A percentile compares a stretch with the other conserved stretches of the same genome.
Evolutionary conservation across 306 rosid species (phyloP).

Genomic region (Crataegus laevigata): DNA sequence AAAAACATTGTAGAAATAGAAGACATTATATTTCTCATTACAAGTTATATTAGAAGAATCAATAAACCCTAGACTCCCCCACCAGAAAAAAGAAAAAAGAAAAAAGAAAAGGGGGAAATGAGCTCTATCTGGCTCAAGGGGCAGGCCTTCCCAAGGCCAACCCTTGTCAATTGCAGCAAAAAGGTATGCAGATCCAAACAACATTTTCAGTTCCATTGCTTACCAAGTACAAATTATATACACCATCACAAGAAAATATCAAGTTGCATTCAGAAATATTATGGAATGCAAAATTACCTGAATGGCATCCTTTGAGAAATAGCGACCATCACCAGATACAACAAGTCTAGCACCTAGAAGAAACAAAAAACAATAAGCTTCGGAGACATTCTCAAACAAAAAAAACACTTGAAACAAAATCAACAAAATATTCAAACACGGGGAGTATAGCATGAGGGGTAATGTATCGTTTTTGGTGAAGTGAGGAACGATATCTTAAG

Average conservation of each 20-base stretch:
- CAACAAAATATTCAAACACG: neutral
- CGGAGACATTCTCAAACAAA: neutral
- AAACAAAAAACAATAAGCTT: neutral
- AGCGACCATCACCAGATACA: constrained; percentile 99
- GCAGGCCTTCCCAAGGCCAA: neutral
- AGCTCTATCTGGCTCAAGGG: neutral
- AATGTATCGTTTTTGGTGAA: neutral
- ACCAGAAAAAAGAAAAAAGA: neutral
- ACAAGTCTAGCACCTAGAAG: constrained; percentile 81
- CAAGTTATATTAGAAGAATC: neutral
- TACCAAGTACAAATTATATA: neutral
- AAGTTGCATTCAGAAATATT: neutral
- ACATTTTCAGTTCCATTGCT: neutral
- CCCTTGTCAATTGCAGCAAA: neutral
- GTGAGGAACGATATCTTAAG: neutral
- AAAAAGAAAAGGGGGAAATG: too few relatives aligned
- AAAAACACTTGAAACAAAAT: neutral
- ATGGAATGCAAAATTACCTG: constrained; percentile 44
- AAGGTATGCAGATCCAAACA: neutral
- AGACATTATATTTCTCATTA: neutral
- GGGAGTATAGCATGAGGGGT: neutral
- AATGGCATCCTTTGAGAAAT: constrained; percentile 84
- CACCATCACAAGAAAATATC: neutral
- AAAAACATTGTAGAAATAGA: constrained; percentile 6
- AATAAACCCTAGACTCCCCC: neutral